Base-by-base conservation (phyloP, 2,329 filamentous ascomycete species). In the Aureobasidium namibiae region DNA sequence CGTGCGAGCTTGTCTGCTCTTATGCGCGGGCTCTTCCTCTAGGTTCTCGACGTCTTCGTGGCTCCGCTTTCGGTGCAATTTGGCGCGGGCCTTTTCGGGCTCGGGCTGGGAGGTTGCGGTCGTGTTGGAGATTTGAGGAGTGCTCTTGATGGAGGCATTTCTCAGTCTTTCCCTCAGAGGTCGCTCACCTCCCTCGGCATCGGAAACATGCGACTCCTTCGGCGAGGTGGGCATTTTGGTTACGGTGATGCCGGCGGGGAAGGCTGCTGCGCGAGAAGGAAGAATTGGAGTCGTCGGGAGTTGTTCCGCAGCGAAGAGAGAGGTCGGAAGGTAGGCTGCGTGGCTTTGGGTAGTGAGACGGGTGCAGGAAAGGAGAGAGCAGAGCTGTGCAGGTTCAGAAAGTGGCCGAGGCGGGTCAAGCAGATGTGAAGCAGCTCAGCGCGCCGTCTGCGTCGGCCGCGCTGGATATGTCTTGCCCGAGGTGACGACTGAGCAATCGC, bases 111-210 rank as follows among this genome's bases (percentile, higher is more conserved):
- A 16, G 29, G 31, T 38, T 14, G 54, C 29, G 34, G 42, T 38
- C 29, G 53, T 45, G 18, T 38, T 41, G 42, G 54, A 9, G 2
- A 33, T 8, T 23, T 42, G 49, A 7, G 31, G 29, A 23, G 29
- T 38, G 41, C 78, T 45, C 21, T 56, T 56, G 59, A 86, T 83
- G n/a, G 80, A 77, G 3, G 83, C 83, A 65, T 85, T 80, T 69
- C 83, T 80, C 57, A 86, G 72, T 70, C 84, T 82, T 68, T 85
- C 79, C 60, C 83, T 75, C 38, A 84, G 80, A 9, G 81, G 81
- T 61, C 77, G 78, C 68, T 85, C 82, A 61, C 79, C 77, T 61
- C 72, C 73, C 42, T 78, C 76, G 60, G 70, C 72, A 62, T 79
- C 76, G 60, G 69, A 71, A 16, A 60, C 58, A 26, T 62, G 59